phyloP scores from a whole-genome alignment of 208 protist genomes.

The Wallacemonas collosoma region DNA sequence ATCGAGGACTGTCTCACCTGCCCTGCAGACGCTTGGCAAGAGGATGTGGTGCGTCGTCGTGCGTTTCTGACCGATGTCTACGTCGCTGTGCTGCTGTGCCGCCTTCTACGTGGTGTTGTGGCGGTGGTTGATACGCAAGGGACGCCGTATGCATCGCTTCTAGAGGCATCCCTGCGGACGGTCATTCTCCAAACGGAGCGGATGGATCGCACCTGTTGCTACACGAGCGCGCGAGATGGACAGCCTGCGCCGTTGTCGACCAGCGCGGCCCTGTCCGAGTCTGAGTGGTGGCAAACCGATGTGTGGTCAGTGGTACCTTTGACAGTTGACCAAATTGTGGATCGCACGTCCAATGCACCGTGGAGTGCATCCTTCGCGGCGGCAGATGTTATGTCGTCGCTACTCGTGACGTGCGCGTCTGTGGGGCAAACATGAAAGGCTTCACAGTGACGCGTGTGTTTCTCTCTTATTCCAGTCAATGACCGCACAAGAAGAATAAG shows the following conservation, averaged over 20 bases:
- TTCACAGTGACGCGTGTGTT: background rate
- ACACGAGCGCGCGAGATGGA: background rate
- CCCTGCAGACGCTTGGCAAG: constrained; percentile 6
- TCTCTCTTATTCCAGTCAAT: background rate
- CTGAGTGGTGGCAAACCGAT: background rate
- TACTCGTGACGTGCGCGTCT: background rate
- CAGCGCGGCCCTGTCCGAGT: background rate
- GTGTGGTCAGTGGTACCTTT: constrained; percentile 15
- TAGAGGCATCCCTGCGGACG: background rate
- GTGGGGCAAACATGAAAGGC: background rate
- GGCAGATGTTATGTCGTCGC: background rate
- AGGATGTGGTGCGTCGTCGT: background rate
- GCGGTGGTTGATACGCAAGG: background rate
- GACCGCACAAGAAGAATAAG: background rate
- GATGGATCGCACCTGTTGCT: background rate
- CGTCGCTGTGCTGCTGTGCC: constrained; percentile 10
- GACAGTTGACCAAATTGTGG: background rate
- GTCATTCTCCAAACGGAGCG: background rate
- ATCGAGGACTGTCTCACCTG: background rate
- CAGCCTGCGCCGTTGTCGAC: background rate
- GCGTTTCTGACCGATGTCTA: constrained; percentile 6
- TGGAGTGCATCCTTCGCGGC: constrained; percentile 13
- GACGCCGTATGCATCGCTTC: background rate
- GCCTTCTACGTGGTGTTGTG: background rate
- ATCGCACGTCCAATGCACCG: background rate